Evolutionary conservation across 2,329 filamentous ascomycete genomes (phyloP).

Genomic region (Eutypa lata): DNA sequence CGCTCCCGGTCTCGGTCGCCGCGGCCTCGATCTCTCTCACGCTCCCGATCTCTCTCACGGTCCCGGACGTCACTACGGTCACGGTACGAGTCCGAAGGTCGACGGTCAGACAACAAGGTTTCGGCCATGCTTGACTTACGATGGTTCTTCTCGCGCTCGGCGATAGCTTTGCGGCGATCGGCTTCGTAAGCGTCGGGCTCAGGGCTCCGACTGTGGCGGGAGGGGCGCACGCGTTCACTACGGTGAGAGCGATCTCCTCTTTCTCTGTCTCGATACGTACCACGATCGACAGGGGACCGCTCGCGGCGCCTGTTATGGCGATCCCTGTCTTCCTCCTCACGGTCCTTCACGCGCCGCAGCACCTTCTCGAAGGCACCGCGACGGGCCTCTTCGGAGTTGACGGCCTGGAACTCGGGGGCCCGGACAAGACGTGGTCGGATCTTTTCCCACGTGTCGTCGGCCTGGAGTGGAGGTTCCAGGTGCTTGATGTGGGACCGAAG

Average conservation of each 20-base stretch:
- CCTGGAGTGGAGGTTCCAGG: slow-evolving; percentile 76
- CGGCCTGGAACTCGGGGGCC: slow-evolving; percentile 77
- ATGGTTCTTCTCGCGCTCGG: slow-evolving; percentile 91
- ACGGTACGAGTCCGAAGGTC: slow-evolving; percentile 44
- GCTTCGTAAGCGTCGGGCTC: slow-evolving; percentile 94
- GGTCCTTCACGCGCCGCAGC: slow-evolving; percentile 85
- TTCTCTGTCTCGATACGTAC: slow-evolving; percentile 53
- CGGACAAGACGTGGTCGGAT: slow-evolving; percentile 77
- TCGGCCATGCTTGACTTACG: slow-evolving; percentile 73
- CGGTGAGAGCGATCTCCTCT: slow-evolving; percentile 64
- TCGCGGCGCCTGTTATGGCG: slow-evolving; percentile 54
- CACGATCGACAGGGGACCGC: slow-evolving; percentile 48
- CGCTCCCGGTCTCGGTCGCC: slow-evolving; percentile 32
- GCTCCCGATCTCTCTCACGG: slow-evolving; percentile 32
- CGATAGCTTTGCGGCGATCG: slow-evolving; percentile 88
- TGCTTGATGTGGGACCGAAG: slow-evolving; percentile 85
- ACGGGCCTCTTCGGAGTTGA: slow-evolving; percentile 79
- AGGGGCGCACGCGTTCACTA: slow-evolving; percentile 48
- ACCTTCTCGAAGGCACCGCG: slow-evolving; percentile 87
- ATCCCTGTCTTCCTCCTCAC: slow-evolving; percentile 79
- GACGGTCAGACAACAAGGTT: slow-evolving; percentile 54
- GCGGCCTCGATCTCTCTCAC: slow-evolving; percentile 39
- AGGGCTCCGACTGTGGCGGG: slow-evolving; percentile 77
- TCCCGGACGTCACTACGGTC: slow-evolving; percentile 38
- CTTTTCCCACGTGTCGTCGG: slow-evolving; percentile 84